Base-by-base conservation (phyloP, 805 yeast species). In the Zygosaccharomyces rouxii region DNA sequence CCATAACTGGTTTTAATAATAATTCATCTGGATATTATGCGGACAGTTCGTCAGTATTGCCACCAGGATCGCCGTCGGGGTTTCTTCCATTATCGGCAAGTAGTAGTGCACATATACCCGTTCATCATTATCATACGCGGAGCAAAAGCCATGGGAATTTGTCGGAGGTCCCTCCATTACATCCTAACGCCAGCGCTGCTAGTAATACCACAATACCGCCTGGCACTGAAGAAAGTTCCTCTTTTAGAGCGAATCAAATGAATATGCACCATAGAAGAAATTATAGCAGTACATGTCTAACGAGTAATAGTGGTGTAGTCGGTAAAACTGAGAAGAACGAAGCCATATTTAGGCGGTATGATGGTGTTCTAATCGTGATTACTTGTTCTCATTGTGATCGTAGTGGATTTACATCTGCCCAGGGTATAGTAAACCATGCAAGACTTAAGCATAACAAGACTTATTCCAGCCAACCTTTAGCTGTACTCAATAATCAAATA, bases 361-460 rank as follows among this genome's bases (percentile, higher is more conserved):
- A 86, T 62, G 90, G 90, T 2, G 72, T 83, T 0, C 67, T 84
- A 18, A 89, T 86, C 2, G 73, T 81, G 42, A 71, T 86, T 31
- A 80, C 80, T 7, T 86, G 95, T 62, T 78, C 81, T 1, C 77
- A 74, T 44, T 86, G 95, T 65, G 75, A 72, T 9, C 65, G 90
- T 45, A 74, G 80, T 37, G 86, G 84, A 52, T 86, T 86, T 59
- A 81, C 87, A 7, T 79, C 86, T 11, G 87, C 89, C 0, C 94
- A 86, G 60, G 94, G 94, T 13, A 84, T 86, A 55, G 73, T 85
- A 31, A 86, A 85, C 62, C 95, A 86, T 63, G 78, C 84, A 46
- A 72, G 94, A 50, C 75, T 84, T 22, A 85, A 89, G 7, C 95
- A 86, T 62, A 70, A 78, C n/a, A 78, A 76, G 47, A 87, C 82